These are phyloP conservation scores for Xylaria sp. DNA, from an alignment of 2,329 filamentous ascomycete species.

Conservation along the genomic window DNA sequence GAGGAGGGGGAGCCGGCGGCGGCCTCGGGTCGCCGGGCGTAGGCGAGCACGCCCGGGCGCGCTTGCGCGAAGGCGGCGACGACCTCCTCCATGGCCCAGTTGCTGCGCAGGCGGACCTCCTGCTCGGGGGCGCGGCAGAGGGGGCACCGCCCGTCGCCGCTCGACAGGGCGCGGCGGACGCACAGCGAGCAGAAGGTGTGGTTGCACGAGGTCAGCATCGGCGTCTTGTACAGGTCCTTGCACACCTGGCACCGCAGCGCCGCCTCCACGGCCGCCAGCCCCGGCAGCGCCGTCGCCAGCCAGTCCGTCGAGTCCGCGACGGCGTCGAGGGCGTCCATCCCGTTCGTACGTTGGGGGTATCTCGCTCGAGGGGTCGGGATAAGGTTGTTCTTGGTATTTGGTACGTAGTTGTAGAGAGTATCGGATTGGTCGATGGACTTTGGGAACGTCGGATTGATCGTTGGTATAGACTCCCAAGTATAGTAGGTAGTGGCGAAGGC, in stretches of 20 bases:
- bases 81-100: constrained; percentile 82
- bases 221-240: constrained; percentile 95
- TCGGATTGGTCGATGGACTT: too few relatives aligned
- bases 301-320: constrained; percentile 84
- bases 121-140: constrained; percentile 79
- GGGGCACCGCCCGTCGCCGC: constrained; percentile 85
- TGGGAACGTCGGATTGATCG: too few relatives aligned
- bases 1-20: too few relatives aligned
- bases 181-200: constrained; percentile 98
- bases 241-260: constrained; percentile 93
- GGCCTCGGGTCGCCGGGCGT: constrained; percentile 58
- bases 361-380: too few relatives aligned
- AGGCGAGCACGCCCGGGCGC: constrained; percentile 62
- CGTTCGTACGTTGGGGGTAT: constrained; percentile 21
- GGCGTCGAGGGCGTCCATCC: constrained; percentile 42
- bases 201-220: constrained; percentile 91
- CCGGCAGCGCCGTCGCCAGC: constrained; percentile 69
- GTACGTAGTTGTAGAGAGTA: too few relatives aligned
- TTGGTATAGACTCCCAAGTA: too few relatives aligned
- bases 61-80: constrained; percentile 76
- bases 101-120: constrained; percentile 80
- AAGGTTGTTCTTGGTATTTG: too few relatives aligned
- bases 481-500: too few relatives aligned
- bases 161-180: constrained; percentile 81
- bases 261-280: constrained; percentile 74